Base-by-base conservation (phyloP, 169 alveolate genomes). In the Pseudocohnilembus persalinus region DNA sequence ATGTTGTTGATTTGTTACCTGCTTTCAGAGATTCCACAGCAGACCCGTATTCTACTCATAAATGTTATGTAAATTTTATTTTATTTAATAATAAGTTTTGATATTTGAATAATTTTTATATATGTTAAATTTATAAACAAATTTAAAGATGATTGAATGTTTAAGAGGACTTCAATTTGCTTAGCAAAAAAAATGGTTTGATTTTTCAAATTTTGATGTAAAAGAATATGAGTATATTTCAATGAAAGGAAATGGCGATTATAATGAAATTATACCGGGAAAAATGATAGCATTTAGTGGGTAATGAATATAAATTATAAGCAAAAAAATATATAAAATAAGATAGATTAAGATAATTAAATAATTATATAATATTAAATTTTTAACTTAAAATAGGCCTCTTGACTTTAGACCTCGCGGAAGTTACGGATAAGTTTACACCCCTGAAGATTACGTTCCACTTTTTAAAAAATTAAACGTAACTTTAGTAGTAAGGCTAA, bases 181-280 rank as follows among this genome's bases (percentile, higher is more conserved):
- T 16, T 83, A 91, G 0, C 74, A 84, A 72, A 86, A 81, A 28
- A 84, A 82, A 27, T 93, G 96, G 96, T 89, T 89, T 82, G 84
- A 89, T 78, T 88, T 83, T 29, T 77, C 86, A 73, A 91, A 77
- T 15, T 93, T 93, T 81, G 83, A 91, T 65, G 79, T 84, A 0
- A 77, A 91, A 81, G 92, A 88, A 77, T 93, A 91, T 76, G 90
- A 93, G 68, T 87, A 79, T 85, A 88, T 88, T 78, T 94, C 81
- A 79, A 87, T 82, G 31, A 91, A 91, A 65, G 94, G 89, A 74
- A 89, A 91, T 85, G 91, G 96, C 16, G 95, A 93, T 85, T 27
- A 89, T 76, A 92, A 92, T 82, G 92, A 94, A 91, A 89, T 93
- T n/a, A 93, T 93, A 34, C 96, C 96, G 30, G 87, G 83, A 25